These are phyloP conservation scores for Platanthera zijinensis DNA, from an alignment of 106 monocot species.

Conservation along the genomic window DNA sequence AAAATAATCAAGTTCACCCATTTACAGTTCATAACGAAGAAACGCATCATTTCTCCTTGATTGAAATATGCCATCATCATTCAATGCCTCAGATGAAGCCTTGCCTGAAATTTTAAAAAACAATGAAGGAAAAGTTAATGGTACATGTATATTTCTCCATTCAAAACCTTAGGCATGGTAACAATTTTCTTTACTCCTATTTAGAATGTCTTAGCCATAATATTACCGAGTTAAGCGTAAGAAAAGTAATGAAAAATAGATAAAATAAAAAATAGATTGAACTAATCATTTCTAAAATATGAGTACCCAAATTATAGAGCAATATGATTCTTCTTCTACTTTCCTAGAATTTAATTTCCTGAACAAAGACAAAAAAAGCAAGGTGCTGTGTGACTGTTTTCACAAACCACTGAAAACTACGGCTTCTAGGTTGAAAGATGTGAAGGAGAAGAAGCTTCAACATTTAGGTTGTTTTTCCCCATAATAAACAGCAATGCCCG, in stretches of 20 bases:
- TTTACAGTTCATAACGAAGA: slow-evolving; percentile 77
- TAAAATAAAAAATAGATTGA: background rate
- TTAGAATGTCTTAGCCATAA: background rate
- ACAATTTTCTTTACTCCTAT: slow-evolving; percentile 2
- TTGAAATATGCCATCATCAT: slow-evolving; percentile 25
- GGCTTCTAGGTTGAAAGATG: background rate
- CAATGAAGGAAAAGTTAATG: slow-evolving; percentile 7
- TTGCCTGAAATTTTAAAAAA: slow-evolving; percentile 14
- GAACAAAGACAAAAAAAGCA: background rate
- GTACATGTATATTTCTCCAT: background rate
- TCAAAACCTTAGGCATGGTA: background rate
- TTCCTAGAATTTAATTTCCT: background rate
- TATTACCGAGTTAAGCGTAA: background rate
- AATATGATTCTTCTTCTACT: background rate
- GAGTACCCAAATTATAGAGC: background rate
- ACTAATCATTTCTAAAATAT: background rate
- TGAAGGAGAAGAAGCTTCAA: background rate
- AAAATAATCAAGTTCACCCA: slow-evolving; percentile 4
- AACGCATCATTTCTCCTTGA: slow-evolving; percentile 63
- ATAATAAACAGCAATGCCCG: background rate
- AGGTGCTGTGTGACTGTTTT: background rate
- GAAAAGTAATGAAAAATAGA: background rate
- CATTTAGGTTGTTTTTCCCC: background rate
- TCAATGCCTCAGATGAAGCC: slow-evolving; percentile 11
- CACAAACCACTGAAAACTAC: background rate